phyloP scores from a whole-genome alignment of 2,329 filamentous ascomycete genomes.

The Achaetomium macrosporum region DNA sequence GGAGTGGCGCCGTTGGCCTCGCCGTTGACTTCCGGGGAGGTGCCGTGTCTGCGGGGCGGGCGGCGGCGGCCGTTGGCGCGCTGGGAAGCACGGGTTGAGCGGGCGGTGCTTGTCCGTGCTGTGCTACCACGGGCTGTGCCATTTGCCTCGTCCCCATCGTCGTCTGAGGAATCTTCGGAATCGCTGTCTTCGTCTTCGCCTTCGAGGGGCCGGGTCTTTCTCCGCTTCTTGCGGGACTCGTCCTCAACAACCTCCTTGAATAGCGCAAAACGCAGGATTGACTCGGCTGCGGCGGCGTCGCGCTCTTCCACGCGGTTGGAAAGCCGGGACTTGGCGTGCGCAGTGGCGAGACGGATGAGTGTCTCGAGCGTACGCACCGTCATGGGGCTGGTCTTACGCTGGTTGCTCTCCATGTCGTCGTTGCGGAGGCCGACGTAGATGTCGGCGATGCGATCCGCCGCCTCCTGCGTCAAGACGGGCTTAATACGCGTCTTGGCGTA shows the following conservation, averaged over 20 bases:
- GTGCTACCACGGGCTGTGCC: slow-evolving; percentile 26
- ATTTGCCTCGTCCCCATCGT: slow-evolving; percentile 48
- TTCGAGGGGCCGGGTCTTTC: slow-evolving; percentile 58
- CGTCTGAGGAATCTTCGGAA: slow-evolving; percentile 52
- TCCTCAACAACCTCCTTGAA: slow-evolving; percentile 90
- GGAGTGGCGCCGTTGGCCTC: slow-evolving; percentile 42
- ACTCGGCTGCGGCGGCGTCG: slow-evolving; percentile 81
- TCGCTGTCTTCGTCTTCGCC: slow-evolving; percentile 56
- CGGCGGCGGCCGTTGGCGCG: slow-evolving; percentile 26
- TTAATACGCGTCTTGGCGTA: slow-evolving; percentile 91
- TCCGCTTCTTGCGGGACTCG: slow-evolving; percentile 76
- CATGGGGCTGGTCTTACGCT: slow-evolving; percentile 88
- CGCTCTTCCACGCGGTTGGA: slow-evolving; percentile 84
- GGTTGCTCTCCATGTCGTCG: slow-evolving; percentile 91
- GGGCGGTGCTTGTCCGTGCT: slow-evolving; percentile 28
- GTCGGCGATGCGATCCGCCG: slow-evolving; percentile 83
- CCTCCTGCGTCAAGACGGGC: slow-evolving; percentile 83
- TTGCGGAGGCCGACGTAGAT: slow-evolving; percentile 91
- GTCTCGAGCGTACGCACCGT: slow-evolving; percentile 97
- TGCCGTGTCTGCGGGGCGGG: slow-evolving; percentile 16
- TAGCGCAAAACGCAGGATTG: slow-evolving; percentile 85
- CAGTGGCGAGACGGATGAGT: slow-evolving; percentile 93
- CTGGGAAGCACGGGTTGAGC: slow-evolving; percentile 26
- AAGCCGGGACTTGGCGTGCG: slow-evolving; percentile 87
- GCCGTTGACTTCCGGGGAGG: slow-evolving; percentile 38